Conservation (phyloP, 208 protist species). For the Angomonas ambiguus region DNA sequence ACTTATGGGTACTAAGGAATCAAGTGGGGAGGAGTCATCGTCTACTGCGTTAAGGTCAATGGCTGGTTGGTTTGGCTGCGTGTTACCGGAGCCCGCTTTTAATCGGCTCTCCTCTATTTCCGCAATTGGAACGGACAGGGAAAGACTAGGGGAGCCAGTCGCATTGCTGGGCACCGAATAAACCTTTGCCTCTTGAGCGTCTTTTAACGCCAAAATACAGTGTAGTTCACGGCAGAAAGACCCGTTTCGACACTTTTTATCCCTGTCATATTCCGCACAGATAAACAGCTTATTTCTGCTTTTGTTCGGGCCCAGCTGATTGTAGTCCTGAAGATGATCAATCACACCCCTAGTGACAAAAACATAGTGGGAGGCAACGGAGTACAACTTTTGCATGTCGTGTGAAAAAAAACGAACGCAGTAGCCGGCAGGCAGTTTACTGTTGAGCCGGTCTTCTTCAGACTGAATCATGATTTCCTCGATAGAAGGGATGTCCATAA, state of each 20-base stretch:
- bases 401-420: conserved; percentile 71
- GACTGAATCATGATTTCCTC: conserved; percentile 42
- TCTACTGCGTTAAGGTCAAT: too few relatives aligned
- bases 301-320: conserved; percentile 73
- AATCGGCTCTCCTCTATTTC: conserved; percentile 30
- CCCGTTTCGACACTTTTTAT: conserved; percentile 46
- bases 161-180: conserved; percentile 68
- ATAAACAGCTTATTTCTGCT: conserved; percentile 67
- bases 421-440: conserved; percentile 46
- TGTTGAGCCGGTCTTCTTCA: conserved; percentile 27
- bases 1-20: conserved; percentile 16
- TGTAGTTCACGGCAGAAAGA: conserved; percentile 74
- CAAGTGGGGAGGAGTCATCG: conserved; percentile 24
- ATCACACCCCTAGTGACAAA: conserved; percentile 60
- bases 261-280: conserved; percentile 48
- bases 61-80: too few relatives aligned
- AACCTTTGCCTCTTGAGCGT: conserved; percentile 42
- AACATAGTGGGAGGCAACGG: conserved; percentile 46
- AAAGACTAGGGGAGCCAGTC: conserved; percentile 45
- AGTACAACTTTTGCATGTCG: conserved; percentile 72
- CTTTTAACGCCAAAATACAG: conserved; percentile 41
- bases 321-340: conserved; percentile 78
- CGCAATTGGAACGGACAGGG: conserved; percentile 18
- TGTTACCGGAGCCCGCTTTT: too few relatives aligned
- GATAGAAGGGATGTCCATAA: conserved; percentile 45